Evolutionary conservation across 495 filamentous ascomycete species (phyloP).

Genomic region (Oidiodendron maius): DNA sequence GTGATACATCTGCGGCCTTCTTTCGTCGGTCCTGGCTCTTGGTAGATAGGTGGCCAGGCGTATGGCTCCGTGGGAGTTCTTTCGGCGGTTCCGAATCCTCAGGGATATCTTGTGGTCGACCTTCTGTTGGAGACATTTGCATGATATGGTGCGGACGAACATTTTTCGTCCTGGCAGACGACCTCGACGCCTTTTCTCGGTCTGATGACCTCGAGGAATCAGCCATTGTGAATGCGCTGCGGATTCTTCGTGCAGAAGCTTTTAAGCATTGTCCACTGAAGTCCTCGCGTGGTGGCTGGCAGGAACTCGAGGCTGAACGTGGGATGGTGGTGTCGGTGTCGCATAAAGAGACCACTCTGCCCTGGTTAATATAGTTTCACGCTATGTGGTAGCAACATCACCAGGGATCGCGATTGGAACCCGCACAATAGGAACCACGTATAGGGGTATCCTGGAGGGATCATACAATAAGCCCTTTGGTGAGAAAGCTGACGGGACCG

Average conservation of each 20-base stretch:
- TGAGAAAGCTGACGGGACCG: too few relatives aligned
- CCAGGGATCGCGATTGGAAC: too few relatives aligned
- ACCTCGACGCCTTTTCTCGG: slow-evolving; percentile 22
- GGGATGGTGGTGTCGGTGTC: slow-evolving; percentile 7
- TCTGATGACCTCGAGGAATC: slow-evolving; percentile 18
- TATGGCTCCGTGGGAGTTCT: slow-evolving; percentile 38
- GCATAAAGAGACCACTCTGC: slow-evolving; percentile 11
- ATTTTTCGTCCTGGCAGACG: slow-evolving; percentile 29
- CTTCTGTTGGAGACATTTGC: slow-evolving; percentile 24
- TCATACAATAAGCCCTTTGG: too few relatives aligned
- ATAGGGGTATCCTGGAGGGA: too few relatives aligned
- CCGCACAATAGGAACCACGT: too few relatives aligned
- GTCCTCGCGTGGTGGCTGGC: not conserved
- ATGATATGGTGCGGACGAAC: slow-evolving; percentile 38
- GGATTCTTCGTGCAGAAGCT: slow-evolving; percentile 6
- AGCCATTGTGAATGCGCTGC: slow-evolving; percentile 21
- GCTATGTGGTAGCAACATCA: slow-evolving; percentile 6
- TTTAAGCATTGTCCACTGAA: slow-evolving; percentile 20
- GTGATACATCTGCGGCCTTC: slow-evolving; percentile 38
- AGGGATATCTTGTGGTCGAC: slow-evolving; percentile 23
- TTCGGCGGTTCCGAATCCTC: slow-evolving; percentile 25
- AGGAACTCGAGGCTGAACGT: slow-evolving; percentile 4
- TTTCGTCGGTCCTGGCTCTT: slow-evolving; percentile 40
- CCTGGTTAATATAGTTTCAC: slow-evolving; percentile 8
- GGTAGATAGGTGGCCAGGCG: slow-evolving; percentile 46